These are phyloP conservation scores for Solanum corneliomulleri DNA, from an alignment of 257 asterid genomes.

Conservation along the genomic window DNA sequence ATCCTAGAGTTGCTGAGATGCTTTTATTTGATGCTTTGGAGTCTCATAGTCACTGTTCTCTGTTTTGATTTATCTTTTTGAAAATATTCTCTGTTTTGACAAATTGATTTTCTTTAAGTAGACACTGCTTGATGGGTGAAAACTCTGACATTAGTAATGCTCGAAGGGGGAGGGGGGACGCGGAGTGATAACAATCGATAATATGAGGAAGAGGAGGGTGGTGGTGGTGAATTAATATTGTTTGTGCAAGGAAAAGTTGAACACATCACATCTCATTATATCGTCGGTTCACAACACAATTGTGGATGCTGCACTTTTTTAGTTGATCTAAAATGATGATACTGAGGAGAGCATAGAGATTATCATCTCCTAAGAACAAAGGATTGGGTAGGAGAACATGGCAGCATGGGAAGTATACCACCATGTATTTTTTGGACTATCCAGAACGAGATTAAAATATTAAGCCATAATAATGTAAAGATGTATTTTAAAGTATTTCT, in stretches of 20 bases:
- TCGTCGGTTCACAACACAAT: background rate
- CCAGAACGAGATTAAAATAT: background rate
- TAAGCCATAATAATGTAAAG: background rate
- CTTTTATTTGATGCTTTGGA: background rate
- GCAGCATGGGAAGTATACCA: background rate
- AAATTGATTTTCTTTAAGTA: background rate
- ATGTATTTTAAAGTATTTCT: background rate
- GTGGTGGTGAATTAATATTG: background rate
- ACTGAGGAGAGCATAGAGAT: background rate
- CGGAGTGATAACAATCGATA: background rate
- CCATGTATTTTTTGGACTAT: background rate
- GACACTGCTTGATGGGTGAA: background rate
- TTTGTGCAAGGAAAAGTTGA: background rate
- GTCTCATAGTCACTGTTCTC: background rate
- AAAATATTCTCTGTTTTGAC: background rate
- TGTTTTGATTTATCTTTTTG: background rate
- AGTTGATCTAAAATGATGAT: background rate
- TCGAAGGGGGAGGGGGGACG: background rate
- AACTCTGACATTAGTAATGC: background rate
- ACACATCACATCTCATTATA: background rate
- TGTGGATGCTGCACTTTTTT: background rate
- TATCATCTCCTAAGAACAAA: background rate
- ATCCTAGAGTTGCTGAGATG: background rate
- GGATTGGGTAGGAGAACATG: background rate
- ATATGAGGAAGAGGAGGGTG: background rate